Evolutionary conservation across 2,329 filamentous ascomycete genomes (phyloP).

Genomic region (Neopestalotiopsis rosae): DNA sequence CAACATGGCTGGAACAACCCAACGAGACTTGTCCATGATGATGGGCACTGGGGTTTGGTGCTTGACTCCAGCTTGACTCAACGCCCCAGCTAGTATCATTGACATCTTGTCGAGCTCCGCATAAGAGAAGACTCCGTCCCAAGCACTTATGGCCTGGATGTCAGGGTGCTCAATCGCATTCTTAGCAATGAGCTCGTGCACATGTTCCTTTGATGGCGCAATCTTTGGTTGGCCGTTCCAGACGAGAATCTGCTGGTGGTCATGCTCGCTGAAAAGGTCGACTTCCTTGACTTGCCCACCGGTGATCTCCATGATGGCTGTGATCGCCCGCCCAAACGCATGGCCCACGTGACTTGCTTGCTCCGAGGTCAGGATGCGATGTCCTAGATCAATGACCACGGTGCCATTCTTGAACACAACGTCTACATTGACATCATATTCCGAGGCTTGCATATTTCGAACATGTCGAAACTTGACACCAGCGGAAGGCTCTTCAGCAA

Average conservation of each 20-base stretch:
- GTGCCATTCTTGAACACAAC: slow-evolving; percentile 46
- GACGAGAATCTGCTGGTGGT: slow-evolving; percentile 58
- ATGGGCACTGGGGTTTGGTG: slow-evolving; percentile 61
- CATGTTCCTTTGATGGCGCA: slow-evolving; percentile 44
- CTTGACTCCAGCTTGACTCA: slow-evolving; percentile 33
- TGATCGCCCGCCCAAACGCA: slow-evolving; percentile 59
- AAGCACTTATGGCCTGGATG: slow-evolving; percentile 38
- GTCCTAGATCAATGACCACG: slow-evolving; percentile 50
- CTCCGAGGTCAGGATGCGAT: slow-evolving; percentile 46
- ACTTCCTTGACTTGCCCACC: slow-evolving; percentile 48
- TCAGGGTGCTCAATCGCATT: slow-evolving; percentile 45
- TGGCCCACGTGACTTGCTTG: slow-evolving; percentile 55
- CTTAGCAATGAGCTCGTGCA: slow-evolving; percentile 51
- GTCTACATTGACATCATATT: slow-evolving; percentile 53
- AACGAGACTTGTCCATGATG: slow-evolving; percentile 71
- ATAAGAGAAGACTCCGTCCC: slow-evolving; percentile 38
- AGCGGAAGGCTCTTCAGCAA: slow-evolving; percentile 28
- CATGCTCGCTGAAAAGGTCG: slow-evolving; percentile 60
- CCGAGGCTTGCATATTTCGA: slow-evolving; percentile 47
- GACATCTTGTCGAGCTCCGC: slow-evolving; percentile 34
- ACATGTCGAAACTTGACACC: slow-evolving; percentile 43
- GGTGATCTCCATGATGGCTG: slow-evolving; percentile 48
- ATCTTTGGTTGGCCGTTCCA: slow-evolving; percentile 54
- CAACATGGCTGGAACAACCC: slow-evolving; percentile 73
- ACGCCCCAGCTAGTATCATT: slow-evolving; percentile 33